A percentile compares a stretch with the other conserved stretches of the same genome.
phyloP scores from a whole-genome alignment of 805 yeast genomes.

The Starmerella cellae region DNA sequence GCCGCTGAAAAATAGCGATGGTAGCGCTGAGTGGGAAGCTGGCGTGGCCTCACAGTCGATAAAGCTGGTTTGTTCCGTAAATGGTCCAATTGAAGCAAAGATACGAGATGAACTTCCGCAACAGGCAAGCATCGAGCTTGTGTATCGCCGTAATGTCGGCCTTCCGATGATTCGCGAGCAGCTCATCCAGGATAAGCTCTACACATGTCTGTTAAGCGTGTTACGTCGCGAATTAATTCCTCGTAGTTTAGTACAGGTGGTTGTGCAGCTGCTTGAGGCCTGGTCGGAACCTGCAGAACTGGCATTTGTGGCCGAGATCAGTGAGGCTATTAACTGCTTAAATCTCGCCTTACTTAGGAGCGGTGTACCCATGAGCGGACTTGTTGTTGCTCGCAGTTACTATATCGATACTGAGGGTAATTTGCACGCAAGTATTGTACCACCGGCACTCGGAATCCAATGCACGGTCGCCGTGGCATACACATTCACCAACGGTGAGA shows the following conservation, averaged over 20 bases:
- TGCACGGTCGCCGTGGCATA: slow-evolving; percentile 60
- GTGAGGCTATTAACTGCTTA: slow-evolving; percentile 59
- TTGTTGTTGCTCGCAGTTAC: slow-evolving; percentile 47
- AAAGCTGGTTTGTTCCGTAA: slow-evolving; percentile 47
- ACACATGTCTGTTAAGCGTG: slow-evolving; percentile 45
- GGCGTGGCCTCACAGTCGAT: slow-evolving; percentile 26
- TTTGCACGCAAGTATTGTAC: slow-evolving; percentile 3
- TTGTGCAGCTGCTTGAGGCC: slow-evolving; percentile 47
- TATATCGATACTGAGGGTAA: slow-evolving; percentile 25
- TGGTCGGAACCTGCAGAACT: slow-evolving; percentile 32
- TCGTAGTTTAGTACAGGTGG: slow-evolving; percentile 60
- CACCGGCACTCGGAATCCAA: slow-evolving; percentile 23
- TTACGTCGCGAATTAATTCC: slow-evolving; percentile 59
- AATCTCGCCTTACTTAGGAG: slow-evolving; percentile 69
- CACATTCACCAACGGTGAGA: slow-evolving; percentile 36
- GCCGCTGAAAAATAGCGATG: slow-evolving; percentile 54
- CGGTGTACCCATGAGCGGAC: slow-evolving; percentile 52
- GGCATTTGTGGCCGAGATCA: slow-evolving; percentile 37
- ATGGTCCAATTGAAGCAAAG: slow-evolving; percentile 85
- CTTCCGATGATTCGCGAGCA: slow-evolving; percentile 61
- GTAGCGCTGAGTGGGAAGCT: slow-evolving; percentile 48
- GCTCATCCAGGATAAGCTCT: slow-evolving; percentile 55
- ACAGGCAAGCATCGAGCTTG: slow-evolving; percentile 60
- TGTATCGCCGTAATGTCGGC: slow-evolving; percentile 67
- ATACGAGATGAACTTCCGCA: slow-evolving; percentile 75